phyloP scores from a whole-genome alignment of 2,329 filamentous ascomycete genomes.

The Claviceps sp. region DNA sequence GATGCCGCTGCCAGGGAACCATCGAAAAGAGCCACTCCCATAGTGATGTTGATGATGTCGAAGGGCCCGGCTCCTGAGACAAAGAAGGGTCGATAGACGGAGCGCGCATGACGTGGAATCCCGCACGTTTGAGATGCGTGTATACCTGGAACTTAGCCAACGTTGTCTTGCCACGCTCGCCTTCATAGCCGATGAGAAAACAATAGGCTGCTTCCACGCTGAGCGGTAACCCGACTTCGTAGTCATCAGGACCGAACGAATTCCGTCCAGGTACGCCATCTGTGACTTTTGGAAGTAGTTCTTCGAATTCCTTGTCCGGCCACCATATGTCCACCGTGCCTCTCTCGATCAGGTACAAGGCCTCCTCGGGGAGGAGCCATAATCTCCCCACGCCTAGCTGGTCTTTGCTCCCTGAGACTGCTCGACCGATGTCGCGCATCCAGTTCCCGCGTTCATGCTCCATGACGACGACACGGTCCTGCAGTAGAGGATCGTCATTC shows the following conservation, averaged over 20 bases:
- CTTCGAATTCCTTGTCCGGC: constrained; percentile 44
- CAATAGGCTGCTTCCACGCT: constrained; percentile 86
- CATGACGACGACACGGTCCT: constrained; percentile 49
- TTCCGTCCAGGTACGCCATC: constrained; percentile 9
- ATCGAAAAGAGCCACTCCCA: constrained; percentile 43
- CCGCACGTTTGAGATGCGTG: constrained; percentile 65
- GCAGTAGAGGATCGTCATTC: constrained; percentile 15
- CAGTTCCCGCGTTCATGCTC: constrained; percentile 59
- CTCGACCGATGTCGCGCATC: constrained; percentile 64
- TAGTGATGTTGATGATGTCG: constrained; percentile 17
- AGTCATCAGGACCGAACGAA: constrained; percentile 23
- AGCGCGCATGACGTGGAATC: constrained; percentile 69
- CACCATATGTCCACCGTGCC: constrained; percentile 81
- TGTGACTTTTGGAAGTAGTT: constrained; percentile 28
- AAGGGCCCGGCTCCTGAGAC: neutral
- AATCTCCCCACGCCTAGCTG: constrained; percentile 45
- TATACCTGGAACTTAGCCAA: constrained; percentile 84
- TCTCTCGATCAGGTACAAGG: constrained; percentile 76
- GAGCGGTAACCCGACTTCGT: constrained; percentile 62
- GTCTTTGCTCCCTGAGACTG: constrained; percentile 41
- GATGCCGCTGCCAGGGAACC: constrained; percentile 18
- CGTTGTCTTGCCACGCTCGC: constrained; percentile 43
- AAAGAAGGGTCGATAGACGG: constrained; percentile 18
- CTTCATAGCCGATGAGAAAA: constrained; percentile 61
- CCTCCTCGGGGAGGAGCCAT: constrained; percentile 87